Conservation (phyloP, 176 grass and related monocot genomes). For the Neostapfia colusana region DNA sequence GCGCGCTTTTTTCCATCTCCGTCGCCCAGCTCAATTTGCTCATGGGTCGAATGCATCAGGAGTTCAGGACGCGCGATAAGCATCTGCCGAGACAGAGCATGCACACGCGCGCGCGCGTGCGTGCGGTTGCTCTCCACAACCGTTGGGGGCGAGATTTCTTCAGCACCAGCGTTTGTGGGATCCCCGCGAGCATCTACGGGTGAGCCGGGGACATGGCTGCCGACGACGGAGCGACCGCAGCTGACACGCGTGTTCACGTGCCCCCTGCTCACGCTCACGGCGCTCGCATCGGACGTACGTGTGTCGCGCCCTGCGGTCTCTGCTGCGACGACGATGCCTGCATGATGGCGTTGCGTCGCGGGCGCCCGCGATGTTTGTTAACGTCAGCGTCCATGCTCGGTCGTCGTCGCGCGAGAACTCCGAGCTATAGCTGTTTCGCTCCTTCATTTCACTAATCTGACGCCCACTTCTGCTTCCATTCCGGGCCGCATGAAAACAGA, state of each 20-base stretch:
- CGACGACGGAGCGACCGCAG: not conserved
- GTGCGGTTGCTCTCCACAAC: not conserved
- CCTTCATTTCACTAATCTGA: not conserved
- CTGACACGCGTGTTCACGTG: slow-evolving; percentile 33
- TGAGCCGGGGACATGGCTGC: not conserved
- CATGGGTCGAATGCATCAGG: not conserved
- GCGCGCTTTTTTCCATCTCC: not conserved
- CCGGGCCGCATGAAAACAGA: not conserved
- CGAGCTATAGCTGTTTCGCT: not conserved
- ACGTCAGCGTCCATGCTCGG: not conserved
- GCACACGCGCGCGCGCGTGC: no score
- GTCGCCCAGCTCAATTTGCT: no score
- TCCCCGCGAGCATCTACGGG: not conserved
- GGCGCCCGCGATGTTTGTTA: not conserved
- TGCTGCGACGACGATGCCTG: not conserved
- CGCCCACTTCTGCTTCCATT: not conserved
- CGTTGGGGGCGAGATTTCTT: not conserved
- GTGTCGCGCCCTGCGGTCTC: not conserved
- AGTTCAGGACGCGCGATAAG: not conserved
- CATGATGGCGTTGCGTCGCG: not conserved
- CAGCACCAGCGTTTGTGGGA: not conserved
- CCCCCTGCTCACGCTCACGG: not conserved
- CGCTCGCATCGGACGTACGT: not conserved
- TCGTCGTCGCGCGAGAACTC: not conserved
- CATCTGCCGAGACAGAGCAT: not conserved